These are phyloP conservation scores for Dioszegia crocea DNA, from an alignment of 768 basidiomycete species.

Conservation along the genomic window DNA sequence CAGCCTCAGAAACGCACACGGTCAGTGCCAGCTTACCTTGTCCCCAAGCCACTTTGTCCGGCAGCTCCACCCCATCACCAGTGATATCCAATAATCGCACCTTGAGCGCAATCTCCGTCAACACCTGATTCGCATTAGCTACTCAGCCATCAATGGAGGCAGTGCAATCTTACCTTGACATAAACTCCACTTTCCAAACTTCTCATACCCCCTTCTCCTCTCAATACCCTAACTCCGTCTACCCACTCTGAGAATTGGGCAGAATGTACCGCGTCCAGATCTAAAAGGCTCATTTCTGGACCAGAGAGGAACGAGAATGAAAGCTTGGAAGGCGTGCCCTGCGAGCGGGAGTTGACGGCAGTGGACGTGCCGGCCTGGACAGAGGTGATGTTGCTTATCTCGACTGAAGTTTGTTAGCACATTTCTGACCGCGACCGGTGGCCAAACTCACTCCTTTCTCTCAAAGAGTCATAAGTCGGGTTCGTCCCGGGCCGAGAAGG, in stretches of 20 bases:
- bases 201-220: slow-evolving; percentile 35
- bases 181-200: slow-evolving; percentile 28
- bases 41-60: slow-evolving; percentile 31
- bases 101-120: slow-evolving; percentile 42
- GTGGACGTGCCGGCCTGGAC: slow-evolving; percentile 24
- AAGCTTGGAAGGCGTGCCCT: slow-evolving; percentile 29
- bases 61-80: slow-evolving; percentile 42
- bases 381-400: slow-evolving; percentile 25
- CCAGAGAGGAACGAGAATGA: slow-evolving; percentile 39
- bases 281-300: slow-evolving; percentile 32
- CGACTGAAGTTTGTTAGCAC: slow-evolving; percentile 23
- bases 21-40: slow-evolving; percentile 21
- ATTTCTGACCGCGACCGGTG: background rate
- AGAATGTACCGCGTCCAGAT: slow-evolving; percentile 39
- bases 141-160: background rate
- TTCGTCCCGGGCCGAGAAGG: slow-evolving; percentile 13
- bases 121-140: slow-evolving; percentile 22
- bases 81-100: slow-evolving; percentile 40
- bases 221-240: slow-evolving; percentile 35
- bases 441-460: slow-evolving; percentile 28
- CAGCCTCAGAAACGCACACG: background rate
- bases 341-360: slow-evolving; percentile 36
- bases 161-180: slow-evolving; percentile 29
- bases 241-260: slow-evolving; percentile 44
- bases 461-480: slow-evolving; percentile 26